Conservation (phyloP, 129 eudicot species). For the Rutidosis leptorrhynchoides region DNA sequence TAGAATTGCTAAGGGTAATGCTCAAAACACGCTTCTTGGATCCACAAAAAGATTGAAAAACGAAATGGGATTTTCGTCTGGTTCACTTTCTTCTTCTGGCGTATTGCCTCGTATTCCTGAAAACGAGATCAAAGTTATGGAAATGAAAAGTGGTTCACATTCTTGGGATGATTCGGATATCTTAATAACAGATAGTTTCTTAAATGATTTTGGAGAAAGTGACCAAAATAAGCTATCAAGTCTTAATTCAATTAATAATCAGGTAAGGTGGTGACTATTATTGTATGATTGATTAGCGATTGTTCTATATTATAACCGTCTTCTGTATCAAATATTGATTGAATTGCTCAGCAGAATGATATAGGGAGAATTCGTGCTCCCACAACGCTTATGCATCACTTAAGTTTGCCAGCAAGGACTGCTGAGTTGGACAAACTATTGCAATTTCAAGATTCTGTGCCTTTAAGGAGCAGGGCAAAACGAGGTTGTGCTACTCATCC, state of each 20-base stretch:
- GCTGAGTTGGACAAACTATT: slow-evolving; percentile 54
- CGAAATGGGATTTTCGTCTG: slow-evolving; percentile 44
- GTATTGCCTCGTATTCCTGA: slow-evolving; percentile 46
- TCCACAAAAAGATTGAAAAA: slow-evolving; percentile 48
- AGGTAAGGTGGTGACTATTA: background rate
- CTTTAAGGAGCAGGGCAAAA: slow-evolving; percentile 70
- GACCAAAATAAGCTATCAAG: slow-evolving; percentile 39
- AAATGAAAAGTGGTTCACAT: slow-evolving; percentile 25
- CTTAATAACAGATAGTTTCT: slow-evolving; percentile 58
- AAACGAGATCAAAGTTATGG: slow-evolving; percentile 45
- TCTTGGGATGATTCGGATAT: slow-evolving; percentile 83
- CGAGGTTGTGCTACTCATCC: slow-evolving; percentile 98
- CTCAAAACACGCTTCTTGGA: slow-evolving; percentile 44
- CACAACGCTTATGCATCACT: slow-evolving; percentile 62
- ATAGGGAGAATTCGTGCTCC: slow-evolving; percentile 51
- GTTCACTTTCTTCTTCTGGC: slow-evolving; percentile 41
- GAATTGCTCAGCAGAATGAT: slow-evolving; percentile 30
- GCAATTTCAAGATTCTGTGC: slow-evolving; percentile 64
- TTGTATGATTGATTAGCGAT: background rate
- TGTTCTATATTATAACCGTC: background rate
- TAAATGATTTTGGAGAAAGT: slow-evolving; percentile 50
- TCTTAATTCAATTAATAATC: slow-evolving; percentile 45
- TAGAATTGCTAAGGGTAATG: slow-evolving; percentile 40
- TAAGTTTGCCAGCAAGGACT: slow-evolving; percentile 68
- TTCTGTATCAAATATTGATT: background rate